phyloP scores from a whole-genome alignment of 345 rosid genomes.

The Citrus mangshanensis region DNA sequence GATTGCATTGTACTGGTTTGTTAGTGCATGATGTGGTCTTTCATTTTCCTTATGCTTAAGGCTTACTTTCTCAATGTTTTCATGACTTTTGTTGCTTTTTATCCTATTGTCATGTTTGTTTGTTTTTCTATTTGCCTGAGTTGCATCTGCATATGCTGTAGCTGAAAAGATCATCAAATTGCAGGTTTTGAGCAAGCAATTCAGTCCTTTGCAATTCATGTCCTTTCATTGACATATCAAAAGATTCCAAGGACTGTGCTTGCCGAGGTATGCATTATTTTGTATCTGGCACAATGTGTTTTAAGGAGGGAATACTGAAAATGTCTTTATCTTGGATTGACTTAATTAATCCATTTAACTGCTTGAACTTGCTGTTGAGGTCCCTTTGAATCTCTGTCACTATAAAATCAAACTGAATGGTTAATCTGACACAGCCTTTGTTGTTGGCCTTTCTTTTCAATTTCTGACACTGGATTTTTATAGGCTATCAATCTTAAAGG shows the following conservation, averaged over 20 bases:
- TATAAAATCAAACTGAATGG: neutral
- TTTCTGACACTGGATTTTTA: constrained; percentile 3
- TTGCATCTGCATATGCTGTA: neutral
- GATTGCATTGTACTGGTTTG: neutral
- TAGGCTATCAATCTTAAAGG: constrained; percentile 89
- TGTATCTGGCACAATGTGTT: neutral
- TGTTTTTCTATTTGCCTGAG: neutral
- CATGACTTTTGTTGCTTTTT: no score
- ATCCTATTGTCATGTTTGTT: no score
- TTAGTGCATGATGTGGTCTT: neutral
- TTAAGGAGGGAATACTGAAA: neutral
- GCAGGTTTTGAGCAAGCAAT: constrained; percentile 98
- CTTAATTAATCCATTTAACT: neutral
- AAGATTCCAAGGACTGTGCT: constrained; percentile 82
- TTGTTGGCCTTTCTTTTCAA: neutral
- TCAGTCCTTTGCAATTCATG: constrained; percentile 78
- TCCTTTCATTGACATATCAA: constrained; percentile 88
- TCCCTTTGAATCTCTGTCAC: neutral
- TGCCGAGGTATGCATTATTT: constrained; percentile 70
- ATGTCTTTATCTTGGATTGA: neutral
- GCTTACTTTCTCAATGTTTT: no score
- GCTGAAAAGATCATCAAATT: constrained; percentile 24
- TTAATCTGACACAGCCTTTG: neutral
- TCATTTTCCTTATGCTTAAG: neutral
- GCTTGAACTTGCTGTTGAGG: neutral